Conservation (phyloP, 306 rosid genomes). For the Macrotyloma uniflorum region DNA sequence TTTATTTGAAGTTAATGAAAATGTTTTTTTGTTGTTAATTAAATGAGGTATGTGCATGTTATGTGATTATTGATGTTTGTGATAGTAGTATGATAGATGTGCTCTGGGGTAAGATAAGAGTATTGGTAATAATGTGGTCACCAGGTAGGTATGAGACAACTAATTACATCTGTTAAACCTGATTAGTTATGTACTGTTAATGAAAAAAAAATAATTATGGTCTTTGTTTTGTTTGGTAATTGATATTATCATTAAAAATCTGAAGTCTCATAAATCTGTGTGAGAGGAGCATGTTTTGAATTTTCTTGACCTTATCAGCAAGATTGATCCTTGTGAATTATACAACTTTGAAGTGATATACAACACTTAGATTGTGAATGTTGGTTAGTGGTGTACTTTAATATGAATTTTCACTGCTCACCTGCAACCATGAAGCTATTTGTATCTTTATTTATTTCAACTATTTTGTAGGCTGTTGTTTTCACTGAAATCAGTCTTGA, state of each 20-base stretch:
- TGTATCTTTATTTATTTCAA: slow-evolving; percentile 17
- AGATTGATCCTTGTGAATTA: not conserved
- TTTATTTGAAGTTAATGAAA: slow-evolving; percentile 5
- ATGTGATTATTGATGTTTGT: not conserved
- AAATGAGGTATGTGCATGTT: not conserved
- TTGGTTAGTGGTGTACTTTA: not conserved
- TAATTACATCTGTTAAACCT: not conserved
- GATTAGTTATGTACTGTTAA: not conserved
- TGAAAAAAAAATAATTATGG: not conserved
- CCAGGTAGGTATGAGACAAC: not conserved
- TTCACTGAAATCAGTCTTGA: slow-evolving; percentile 77
- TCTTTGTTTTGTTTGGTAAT: not conserved
- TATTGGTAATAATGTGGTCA: not conserved
- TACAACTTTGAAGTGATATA: not conserved
- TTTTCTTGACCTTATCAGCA: not conserved
- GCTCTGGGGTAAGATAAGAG: not conserved
- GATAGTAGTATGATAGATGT: not conserved
- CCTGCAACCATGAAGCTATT: not conserved
- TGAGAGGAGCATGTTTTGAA: slow-evolving; percentile 10
- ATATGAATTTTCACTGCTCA: not conserved
- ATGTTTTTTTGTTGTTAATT: not conserved
- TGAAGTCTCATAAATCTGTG: slow-evolving; percentile 2
- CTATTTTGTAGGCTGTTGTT: slow-evolving; percentile 76
- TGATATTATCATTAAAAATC: not conserved
- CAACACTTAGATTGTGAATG: not conserved